phyloP scores from a whole-genome alignment of 2,329 filamentous ascomycete species.

The Fusarium multiceps region DNA sequence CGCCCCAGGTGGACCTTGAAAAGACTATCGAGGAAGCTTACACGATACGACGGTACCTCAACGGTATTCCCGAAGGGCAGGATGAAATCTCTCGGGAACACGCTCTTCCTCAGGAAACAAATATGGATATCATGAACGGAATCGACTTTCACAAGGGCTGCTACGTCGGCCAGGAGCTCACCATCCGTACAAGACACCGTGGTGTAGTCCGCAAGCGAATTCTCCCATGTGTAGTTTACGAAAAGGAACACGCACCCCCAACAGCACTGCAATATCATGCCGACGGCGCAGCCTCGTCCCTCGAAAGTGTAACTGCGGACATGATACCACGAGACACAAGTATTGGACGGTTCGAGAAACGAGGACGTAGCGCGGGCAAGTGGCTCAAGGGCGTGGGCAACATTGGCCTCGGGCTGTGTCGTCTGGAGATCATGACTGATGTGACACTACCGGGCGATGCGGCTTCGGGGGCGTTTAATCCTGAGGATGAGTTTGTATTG shows the following conservation, averaged over 20 bases:
- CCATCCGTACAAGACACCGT: slow-evolving; percentile 93
- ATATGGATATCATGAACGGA: slow-evolving; percentile 85
- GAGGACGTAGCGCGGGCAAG: slow-evolving; percentile 80
- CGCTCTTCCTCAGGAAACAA: slow-evolving; percentile 87
- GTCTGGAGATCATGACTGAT: slow-evolving; percentile 91
- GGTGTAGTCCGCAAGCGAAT: slow-evolving; percentile 93
- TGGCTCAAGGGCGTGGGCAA: slow-evolving; percentile 85
- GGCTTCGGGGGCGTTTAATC: slow-evolving; percentile 70
- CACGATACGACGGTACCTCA: slow-evolving; percentile 78
- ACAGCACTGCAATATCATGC: slow-evolving; percentile 61
- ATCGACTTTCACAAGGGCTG: slow-evolving; percentile 97
- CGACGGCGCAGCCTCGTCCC: slow-evolving; percentile 35
- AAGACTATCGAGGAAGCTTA: slow-evolving; percentile 71
- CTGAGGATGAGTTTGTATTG: slow-evolving; percentile 71
- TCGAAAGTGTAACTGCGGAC: slow-evolving; percentile 48
- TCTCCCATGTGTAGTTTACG: slow-evolving; percentile 81
- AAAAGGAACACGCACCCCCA: slow-evolving; percentile 53
- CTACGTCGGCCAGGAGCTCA: slow-evolving; percentile 96
- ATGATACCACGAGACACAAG: slow-evolving; percentile 58
- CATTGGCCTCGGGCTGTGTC: slow-evolving; percentile 85
- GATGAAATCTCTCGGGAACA: slow-evolving; percentile 76
- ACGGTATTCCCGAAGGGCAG: slow-evolving; percentile 87
- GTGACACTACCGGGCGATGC: slow-evolving; percentile 76
- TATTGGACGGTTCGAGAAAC: slow-evolving; percentile 64
- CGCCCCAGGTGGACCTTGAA: slow-evolving; percentile 56